phyloP scores from a whole-genome alignment of 1,284 basidiomycete species.

The Trichosporon faecale region DNA sequence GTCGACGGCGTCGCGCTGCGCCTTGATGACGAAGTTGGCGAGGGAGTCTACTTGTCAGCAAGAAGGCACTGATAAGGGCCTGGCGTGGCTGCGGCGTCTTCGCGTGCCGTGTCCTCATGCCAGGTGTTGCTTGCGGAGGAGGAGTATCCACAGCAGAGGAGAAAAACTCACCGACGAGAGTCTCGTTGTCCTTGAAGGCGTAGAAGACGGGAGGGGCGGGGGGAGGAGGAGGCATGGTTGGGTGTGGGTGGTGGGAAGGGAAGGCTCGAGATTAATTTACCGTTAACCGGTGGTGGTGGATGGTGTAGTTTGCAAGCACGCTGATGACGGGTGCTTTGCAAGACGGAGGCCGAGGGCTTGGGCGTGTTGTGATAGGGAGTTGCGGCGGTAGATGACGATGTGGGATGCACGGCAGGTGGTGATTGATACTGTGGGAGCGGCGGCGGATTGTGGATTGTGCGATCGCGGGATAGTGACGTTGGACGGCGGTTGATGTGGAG shows the following conservation, averaged over 20 bases:
- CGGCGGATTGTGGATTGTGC: conserved; percentile 2
- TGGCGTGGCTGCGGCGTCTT: neutral
- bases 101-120: neutral
- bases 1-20: conserved; percentile 86
- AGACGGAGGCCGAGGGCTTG: neutral
- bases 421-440: neutral
- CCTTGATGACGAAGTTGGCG: conserved; percentile 81
- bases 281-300: neutral
- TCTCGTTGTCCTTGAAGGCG: conserved; percentile 64
- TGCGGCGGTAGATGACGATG: neutral
- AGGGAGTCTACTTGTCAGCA: conserved; percentile 57
- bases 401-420: neutral
- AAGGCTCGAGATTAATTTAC: neutral
- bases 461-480: neutral
- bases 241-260: neutral
- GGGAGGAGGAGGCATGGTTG: conserved; percentile 51
- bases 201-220: conserved; percentile 66
- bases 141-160: neutral
- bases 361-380: neutral
- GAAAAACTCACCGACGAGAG: conserved; percentile 55
- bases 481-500: conserved; percentile 2
- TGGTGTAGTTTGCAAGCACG: neutral
- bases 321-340: neutral
- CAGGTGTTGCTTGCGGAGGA: neutral
- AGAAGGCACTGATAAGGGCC: neutral